Conservation (phyloP, 768 basidiomycete genomes). For the Rhodocollybia butyracea region DNA sequence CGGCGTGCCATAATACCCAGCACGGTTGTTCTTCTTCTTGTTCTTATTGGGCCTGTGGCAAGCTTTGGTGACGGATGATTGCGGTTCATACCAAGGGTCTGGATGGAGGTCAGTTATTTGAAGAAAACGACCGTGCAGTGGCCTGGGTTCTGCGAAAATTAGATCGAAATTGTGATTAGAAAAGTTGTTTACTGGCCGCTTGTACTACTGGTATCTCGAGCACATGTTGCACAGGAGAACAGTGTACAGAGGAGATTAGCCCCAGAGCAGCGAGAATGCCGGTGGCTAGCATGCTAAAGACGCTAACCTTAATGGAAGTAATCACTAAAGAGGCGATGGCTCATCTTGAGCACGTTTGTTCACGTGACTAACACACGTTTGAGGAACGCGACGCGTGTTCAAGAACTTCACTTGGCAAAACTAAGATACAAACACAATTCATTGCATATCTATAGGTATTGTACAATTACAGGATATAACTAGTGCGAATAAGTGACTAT, state of each 20-base stretch:
- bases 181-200: neutral
- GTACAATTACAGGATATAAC: neutral
- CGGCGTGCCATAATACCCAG: slow-evolving; percentile 66
- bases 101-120: slow-evolving; percentile 84
- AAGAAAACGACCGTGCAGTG: slow-evolving; percentile 66
- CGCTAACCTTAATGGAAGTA: no score
- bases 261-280: neutral
- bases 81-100: slow-evolving; percentile 58
- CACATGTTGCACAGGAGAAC: neutral
- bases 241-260: neutral
- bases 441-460: neutral
- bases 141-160: neutral
- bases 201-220: neutral
- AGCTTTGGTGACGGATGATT: slow-evolving; percentile 51
- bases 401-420: no score
- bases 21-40: slow-evolving; percentile 47
- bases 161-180: neutral
- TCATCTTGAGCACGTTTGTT: no score
- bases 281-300: neutral
- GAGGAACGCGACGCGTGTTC: no score
- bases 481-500: slow-evolving; percentile 8
- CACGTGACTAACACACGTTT: no score
- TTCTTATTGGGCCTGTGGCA: slow-evolving; percentile 70
- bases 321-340: no score
- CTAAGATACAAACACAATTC: neutral